Base-by-base conservation (phyloP, 2,329 filamentous ascomycete species). In the Beauveria varroae region DNA sequence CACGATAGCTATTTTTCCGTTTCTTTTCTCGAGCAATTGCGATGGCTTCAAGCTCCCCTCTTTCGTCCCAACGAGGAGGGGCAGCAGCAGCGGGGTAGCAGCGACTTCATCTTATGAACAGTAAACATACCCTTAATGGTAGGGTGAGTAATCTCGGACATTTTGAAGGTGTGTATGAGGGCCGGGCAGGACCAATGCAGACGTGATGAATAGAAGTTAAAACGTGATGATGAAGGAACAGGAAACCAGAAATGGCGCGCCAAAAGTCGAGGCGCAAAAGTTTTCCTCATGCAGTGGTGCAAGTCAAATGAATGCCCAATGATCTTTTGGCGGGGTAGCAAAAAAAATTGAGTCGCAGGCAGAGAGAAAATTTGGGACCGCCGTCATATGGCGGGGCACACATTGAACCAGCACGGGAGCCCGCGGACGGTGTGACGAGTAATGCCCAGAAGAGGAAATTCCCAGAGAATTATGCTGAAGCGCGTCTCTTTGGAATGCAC, bases 91-190 rank as follows among this genome's bases (percentile, higher is more conserved):
- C 62, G 55, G 59, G 59, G 60, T 37, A 57, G 20, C 41, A 49
- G 55, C 20, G 43, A 20, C 47, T 46, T 16, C 59, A 28, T 46
- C 34, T 37, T 14, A 12, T 37, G 12, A 12, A 2, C 18, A 1
- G 14, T 14, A 41, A 60, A 78, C 79, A 64, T 77, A 84, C 81
- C 81, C 75, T 84, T 76, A 75, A 84, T 84, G 71, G 81, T 85
- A 69, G 73, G 73, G 76, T 85, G 82, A 62, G 76, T 76, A 69
- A 83, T 81, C 67, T 84, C 81, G 67, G 76, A 75, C 81, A 82
- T 83, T 67, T 73, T 76, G 63, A 46, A 61, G 55, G 53, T 51
- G 16, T 61, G 44, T 52, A 59, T 46, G 34, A 46, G 49, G 47
- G 51, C 51, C 49, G 46, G 16, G 53, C 30, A 41, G 47, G 46